These are phyloP conservation scores for Alternaria sp. DNA, from an alignment of 2,329 filamentous ascomycete species.

Conservation along the genomic window DNA sequence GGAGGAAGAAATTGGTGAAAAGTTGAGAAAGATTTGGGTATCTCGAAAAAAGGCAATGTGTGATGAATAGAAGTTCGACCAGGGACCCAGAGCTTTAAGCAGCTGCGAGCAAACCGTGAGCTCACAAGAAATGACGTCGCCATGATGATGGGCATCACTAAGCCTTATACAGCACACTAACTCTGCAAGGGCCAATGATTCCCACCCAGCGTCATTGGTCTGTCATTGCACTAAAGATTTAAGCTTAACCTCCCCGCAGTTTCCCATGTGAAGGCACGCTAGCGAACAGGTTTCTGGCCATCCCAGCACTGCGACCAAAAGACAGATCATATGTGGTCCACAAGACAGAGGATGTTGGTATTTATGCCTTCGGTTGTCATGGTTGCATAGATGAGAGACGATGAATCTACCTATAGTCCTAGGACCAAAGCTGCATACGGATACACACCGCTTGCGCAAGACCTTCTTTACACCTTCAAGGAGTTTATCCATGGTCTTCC, in stretches of 20 bases:
- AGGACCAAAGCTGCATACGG: background rate
- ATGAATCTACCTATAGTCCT: background rate
- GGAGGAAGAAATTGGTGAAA: background rate
- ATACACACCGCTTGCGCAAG: background rate
- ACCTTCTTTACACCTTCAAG: background rate
- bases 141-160: slow-evolving; percentile 22
- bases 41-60: slow-evolving; percentile 7
- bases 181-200: background rate
- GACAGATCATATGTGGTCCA: background rate
- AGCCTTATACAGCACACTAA: background rate
- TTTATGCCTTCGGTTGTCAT: background rate
- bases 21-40: slow-evolving; percentile 15
- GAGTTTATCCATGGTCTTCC: background rate
- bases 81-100: slow-evolving; percentile 16
- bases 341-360: background rate
- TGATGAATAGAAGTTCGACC: background rate
- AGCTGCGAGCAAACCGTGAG: slow-evolving; percentile 8
- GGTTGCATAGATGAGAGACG: background rate
- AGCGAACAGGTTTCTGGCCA: slow-evolving; percentile 6
- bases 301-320: background rate
- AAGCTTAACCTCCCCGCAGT: slow-evolving; percentile 15
- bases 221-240: slow-evolving; percentile 10
- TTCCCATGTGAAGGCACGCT: background rate
- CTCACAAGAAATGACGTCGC: slow-evolving; percentile 15
- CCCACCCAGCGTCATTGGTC: slow-evolving; percentile 13